Evolutionary conservation across 2,329 filamentous ascomycete genomes (phyloP).

Genomic region (Chrysosphaeria jannelii): DNA sequence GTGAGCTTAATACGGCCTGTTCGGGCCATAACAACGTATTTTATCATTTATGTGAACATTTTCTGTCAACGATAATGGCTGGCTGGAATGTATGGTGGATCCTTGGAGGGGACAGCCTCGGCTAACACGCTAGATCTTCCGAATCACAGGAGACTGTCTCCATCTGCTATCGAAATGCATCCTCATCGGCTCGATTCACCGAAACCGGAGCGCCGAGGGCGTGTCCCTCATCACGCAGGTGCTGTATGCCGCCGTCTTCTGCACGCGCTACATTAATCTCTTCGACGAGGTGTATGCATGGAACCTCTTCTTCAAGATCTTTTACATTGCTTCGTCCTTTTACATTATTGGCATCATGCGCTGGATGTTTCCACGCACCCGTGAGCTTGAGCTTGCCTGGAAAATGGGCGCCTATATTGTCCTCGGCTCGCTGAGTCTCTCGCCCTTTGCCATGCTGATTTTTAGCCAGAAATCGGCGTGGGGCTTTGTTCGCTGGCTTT

Average conservation of each 20-base stretch:
- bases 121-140: conserved; percentile 22
- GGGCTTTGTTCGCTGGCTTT: conserved; percentile 34
- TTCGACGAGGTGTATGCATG: conserved; percentile 27
- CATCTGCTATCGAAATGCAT: conserved; percentile 73
- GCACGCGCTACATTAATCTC: conserved; percentile 63
- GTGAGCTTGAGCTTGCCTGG: conserved; percentile 81
- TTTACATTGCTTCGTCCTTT: conserved; percentile 58
- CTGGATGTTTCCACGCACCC: conserved; percentile 56
- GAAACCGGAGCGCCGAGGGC: conserved; percentile 65
- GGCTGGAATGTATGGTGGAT: conserved; percentile 1
- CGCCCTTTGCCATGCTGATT: conserved; percentile 43
- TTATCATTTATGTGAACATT: too few relatives aligned
- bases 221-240: conserved; percentile 77
- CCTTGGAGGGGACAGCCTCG: background rate
- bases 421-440: conserved; percentile 29
- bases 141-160: conserved; percentile 54
- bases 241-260: conserved; percentile 65
- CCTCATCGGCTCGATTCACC: conserved; percentile 69
- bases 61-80: conserved; percentile 2
- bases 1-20: too few relatives aligned
- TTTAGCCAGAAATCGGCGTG: conserved; percentile 20
- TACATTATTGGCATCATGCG: conserved; percentile 80
- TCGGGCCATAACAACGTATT: too few relatives aligned
- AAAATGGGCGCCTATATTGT: conserved; percentile 50
- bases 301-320: conserved; percentile 65